Base-by-base conservation (phyloP, 805 yeast species). In the Scheffersomyces coipomensis region DNA sequence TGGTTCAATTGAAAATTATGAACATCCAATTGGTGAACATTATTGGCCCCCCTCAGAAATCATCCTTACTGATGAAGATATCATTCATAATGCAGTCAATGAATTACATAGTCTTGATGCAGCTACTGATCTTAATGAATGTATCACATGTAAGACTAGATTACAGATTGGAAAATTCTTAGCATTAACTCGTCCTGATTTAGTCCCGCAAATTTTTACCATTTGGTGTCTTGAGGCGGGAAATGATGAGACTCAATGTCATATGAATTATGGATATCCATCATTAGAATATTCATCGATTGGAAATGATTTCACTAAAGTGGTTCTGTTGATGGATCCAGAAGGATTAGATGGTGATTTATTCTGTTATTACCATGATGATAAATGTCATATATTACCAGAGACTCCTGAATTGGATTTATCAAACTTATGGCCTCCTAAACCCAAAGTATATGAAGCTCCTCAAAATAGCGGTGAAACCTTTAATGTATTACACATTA, bases 401-500 rank as follows among this genome's bases (percentile, higher is more conserved):
- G 56, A 55, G 13, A 68, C 80, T 3, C 82, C 81, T 1, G 66
- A 68, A 40, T 56, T 75, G 44, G 73, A 78, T 17, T 25, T 45
- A n/a, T 49, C 39, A 30, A 46, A 55, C 2, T 49, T 59, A 53
- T 68, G 71, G 72, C 73, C 74, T 1, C 48, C 45, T 4, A 68
- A 67, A 49, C 51, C 61, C 27, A 46, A 37, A 5, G 24, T 53
- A 32, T 52, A 60, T 43, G 37, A 43, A 21, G 37, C 43, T 8
- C 49, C 52, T 3, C 35, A 47, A 7, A 42, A 42, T 18, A 47
- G 48, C 29, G 44, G 54, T 16, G 55, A 71, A 40, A 64, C 70
- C 1, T 77, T 81, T 58, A 77, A 80, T 43, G 88, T 81, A 4
- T 63, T 83, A 44, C 90, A 83, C 48, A 50, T 83, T 23, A 73